Evolutionary conservation across 2,329 filamentous ascomycete genomes (phyloP).

Genomic region (Botrytis squamosa): DNA sequence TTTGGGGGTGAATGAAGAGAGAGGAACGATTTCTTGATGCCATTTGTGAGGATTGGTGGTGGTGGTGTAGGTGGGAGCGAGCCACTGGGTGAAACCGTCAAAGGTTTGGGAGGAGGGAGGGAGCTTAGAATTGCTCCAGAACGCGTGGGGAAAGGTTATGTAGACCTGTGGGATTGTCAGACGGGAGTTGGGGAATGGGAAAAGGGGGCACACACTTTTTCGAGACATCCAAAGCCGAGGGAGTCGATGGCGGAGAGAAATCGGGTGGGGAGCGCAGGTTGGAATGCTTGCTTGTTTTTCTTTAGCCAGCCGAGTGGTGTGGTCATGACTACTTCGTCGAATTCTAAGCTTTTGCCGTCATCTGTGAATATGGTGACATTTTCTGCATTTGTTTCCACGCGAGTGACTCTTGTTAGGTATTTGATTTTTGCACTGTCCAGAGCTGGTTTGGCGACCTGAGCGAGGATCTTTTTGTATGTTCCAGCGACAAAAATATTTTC

Average conservation of each 20-base stretch:
- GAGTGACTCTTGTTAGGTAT: conserved; percentile 31
- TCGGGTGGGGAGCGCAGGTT: conserved; percentile 45
- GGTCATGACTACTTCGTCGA: conserved; percentile 50
- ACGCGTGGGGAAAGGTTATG: conserved; percentile 59
- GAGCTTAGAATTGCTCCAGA: conserved; percentile 49
- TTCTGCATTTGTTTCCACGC: conserved; percentile 22
- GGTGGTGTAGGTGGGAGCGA: conserved; percentile 55
- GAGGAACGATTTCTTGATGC: conserved; percentile 61
- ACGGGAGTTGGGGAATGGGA: no score
- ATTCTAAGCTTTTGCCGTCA: conserved; percentile 28
- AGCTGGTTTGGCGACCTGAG: conserved; percentile 34
- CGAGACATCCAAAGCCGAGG: conserved; percentile 49
- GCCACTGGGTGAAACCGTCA: conserved; percentile 59
- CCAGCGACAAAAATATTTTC: conserved; percentile 39
- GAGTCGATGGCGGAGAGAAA: conserved; percentile 47
- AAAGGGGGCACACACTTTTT: conserved; percentile 46
- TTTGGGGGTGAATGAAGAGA: conserved; percentile 52
- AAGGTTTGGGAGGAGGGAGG: conserved; percentile 25
- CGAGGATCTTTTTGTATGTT: conserved; percentile 38
- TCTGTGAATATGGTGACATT: conserved; percentile 27
- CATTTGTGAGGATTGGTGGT: conserved; percentile 52
- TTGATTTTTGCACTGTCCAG: conserved; percentile 29
- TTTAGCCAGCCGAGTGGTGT: conserved; percentile 52
- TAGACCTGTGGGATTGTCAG: conserved; percentile 33
- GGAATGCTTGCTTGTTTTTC: conserved; percentile 43